Base-by-base conservation (phyloP, 108 stramenopile genomes). In the Cyclotella cryptica region DNA sequence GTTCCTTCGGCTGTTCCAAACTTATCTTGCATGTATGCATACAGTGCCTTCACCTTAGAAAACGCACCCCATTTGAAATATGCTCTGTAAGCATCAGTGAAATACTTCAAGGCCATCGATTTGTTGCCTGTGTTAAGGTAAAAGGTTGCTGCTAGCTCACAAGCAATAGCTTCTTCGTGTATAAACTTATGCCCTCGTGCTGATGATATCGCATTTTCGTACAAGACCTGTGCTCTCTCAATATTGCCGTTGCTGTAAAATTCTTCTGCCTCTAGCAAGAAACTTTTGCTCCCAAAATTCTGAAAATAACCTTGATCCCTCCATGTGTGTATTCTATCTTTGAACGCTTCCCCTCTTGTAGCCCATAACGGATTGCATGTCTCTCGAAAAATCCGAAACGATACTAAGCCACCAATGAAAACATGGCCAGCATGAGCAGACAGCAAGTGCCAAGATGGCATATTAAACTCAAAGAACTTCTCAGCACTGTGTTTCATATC, bases 181-280 rank as follows among this genome's bases (percentile, higher is more conserved):
- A 80, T 35, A 40, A 75, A 75, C 47, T 63, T 69, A 22, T 80
- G 65, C n/a, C 45, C 66, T 42, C 13, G 13, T 27, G 74, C 79
- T 10, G 74, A 47, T 12, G 63, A 59, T 39, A 75, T 67, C 40
- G 79, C 73, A 47, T 67, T 80, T 39, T 75, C 74, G 24, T 80
- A 80, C 10, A 24, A 61, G 9, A 26, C 43, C 40, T 51, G 39
- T 8, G 79, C 79, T 19, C 22, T 45, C 1, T 67, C 73, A 43
- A 43, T 17, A 45, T 80, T 53, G n/a, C 42, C 46, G 35, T 80
- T 58, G 41, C 68, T 45, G 39, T 69, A 75, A 10, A 40, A 29
- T 26, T 75, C 47, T 47, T 80, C 79, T 21, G 79, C 79, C 24
- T 80, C 71, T 10, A 80, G 27, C 39, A 80, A 51, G 24, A 52